Base-by-base conservation (phyloP, 2,329 filamentous ascomycete genomes). In the Cercospora zeina region DNA sequence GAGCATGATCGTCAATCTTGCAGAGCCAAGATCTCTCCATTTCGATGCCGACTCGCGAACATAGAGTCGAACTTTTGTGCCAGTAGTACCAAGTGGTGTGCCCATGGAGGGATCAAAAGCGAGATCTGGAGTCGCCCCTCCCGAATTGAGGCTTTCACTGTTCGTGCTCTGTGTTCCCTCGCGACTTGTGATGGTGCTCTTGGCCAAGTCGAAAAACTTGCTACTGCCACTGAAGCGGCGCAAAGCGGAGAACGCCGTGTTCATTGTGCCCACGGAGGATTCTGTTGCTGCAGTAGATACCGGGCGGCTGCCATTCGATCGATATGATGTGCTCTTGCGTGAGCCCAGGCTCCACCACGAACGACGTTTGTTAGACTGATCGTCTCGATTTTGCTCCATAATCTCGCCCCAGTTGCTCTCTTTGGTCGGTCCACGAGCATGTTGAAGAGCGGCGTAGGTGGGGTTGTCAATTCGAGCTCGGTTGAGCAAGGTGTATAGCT, bases 11-110 rank as follows among this genome's bases (percentile, higher is more conserved):
- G 89, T 91, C 63, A 99, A 79, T 37, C 87, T 83, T 63, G 92
- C 96, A 69, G 90, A 87, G 67, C 95, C 93, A 79, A 93, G 87
- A 73, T 97, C 93, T 64, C 91, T 87, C 95, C 95, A 99, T 74
- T 93, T 93, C 54, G 86, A 86, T 1, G 85, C 81, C 9, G 80
- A 80, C 63, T 92, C 88, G 54, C 93, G 87, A 54, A 90, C 82
- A 74, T 97, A 96, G 11, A 97, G 84, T 36, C 92, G 84, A 69
- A 97, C 90, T 69, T 93, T 93, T 56, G 93, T 86, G 70, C 95
- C 92, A 59, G 88, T 88, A 61, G 91, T 87, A 58, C 88, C 89
- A 21, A 87, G 76, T 19, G 86, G 82, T 19, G 74, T 73, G 7
- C 74, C 75, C 34, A 73, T 58, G 30, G 65, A 68, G 4, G 71